A percentile compares a stretch with the other conserved stretches of the same genome.
phyloP scores from a whole-genome alignment of 202 grass and related monocot species.

The Bolboschoenoplectus hybrid region DNA sequence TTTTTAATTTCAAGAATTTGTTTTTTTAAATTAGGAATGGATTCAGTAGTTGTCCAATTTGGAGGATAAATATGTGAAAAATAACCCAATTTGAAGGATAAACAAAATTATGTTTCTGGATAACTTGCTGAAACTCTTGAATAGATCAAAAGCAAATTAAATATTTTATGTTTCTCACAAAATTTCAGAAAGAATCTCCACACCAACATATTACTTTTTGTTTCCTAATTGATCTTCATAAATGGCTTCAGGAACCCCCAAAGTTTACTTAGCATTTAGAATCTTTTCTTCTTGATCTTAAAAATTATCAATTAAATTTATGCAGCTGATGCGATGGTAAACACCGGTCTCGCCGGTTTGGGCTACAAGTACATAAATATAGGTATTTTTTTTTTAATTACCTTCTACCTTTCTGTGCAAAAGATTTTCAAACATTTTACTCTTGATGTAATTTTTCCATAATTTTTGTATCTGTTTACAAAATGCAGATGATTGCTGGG shows the following conservation, averaged over 20 bases:
- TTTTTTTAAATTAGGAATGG: not conserved
- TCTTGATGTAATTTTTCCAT: not conserved
- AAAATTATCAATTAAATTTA: conserved; percentile 29
- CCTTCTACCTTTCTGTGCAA: not conserved
- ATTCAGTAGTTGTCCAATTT: not conserved
- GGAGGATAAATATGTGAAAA: not conserved
- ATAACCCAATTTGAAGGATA: not conserved
- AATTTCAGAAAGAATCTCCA: not conserved
- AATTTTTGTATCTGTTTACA: conserved; percentile 15
- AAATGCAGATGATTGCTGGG: conserved; percentile 99
- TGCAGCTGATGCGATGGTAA: conserved; percentile 89
- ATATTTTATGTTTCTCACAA: not conserved
- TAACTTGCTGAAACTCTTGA: not conserved
- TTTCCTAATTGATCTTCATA: not conserved
- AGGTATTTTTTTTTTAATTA: conserved; percentile 39
- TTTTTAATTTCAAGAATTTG: not conserved
- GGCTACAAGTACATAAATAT: conserved; percentile 89
- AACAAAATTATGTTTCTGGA: not conserved
- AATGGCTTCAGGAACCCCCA: not conserved
- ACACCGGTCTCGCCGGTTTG: conserved; percentile 71
- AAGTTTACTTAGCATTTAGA: not conserved
- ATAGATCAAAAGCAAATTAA: not conserved
- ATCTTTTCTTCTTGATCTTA: not conserved
- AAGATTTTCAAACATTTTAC: conserved; percentile 3
- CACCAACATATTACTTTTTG: not conserved